phyloP scores from a whole-genome alignment of 1,284 basidiomycete species.

The Rhodotorula sp. region DNA sequence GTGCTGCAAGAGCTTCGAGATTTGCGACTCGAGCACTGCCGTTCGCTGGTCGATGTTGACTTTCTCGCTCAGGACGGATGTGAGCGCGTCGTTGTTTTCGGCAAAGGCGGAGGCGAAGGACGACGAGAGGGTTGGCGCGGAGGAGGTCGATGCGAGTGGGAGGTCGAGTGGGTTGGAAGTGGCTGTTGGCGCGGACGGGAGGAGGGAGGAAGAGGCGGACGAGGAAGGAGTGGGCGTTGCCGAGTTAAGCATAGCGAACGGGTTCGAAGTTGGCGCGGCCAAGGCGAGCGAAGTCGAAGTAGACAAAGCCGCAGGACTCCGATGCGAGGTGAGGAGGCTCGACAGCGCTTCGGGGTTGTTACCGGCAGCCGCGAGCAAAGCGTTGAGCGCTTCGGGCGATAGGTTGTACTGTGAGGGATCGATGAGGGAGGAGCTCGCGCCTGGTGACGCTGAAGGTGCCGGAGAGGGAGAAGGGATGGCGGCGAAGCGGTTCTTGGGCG shows the following conservation, averaged over 20 bases:
- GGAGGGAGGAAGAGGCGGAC: background rate
- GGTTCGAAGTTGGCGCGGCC: slow-evolving; percentile 3
- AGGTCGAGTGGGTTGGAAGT: slow-evolving; percentile 8
- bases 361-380: slow-evolving; percentile 8
- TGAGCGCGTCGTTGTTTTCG: slow-evolving; percentile 12
- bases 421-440: background rate
- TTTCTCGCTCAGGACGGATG: slow-evolving; percentile 25
- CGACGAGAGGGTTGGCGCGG: background rate
- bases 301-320: background rate
- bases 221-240: slow-evolving; percentile 3
- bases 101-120: slow-evolving; percentile 6
- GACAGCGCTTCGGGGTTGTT: slow-evolving; percentile 17
- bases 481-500: slow-evolving; percentile 35
- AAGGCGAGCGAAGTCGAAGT: background rate
- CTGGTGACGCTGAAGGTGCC: background rate
- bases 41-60: slow-evolving; percentile 34
- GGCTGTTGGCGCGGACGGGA: background rate
- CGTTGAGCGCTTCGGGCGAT: slow-evolving; percentile 24
- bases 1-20: slow-evolving; percentile 27
- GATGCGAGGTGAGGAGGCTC: slow-evolving; percentile 11
- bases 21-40: slow-evolving; percentile 36
- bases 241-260: background rate
- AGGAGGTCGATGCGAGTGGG: background rate
- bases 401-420: slow-evolving; percentile 18
- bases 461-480: slow-evolving; percentile 18